Evolutionary conservation across 768 basidiomycete genomes (phyloP).

Genomic region (Amyloporia xantha): DNA sequence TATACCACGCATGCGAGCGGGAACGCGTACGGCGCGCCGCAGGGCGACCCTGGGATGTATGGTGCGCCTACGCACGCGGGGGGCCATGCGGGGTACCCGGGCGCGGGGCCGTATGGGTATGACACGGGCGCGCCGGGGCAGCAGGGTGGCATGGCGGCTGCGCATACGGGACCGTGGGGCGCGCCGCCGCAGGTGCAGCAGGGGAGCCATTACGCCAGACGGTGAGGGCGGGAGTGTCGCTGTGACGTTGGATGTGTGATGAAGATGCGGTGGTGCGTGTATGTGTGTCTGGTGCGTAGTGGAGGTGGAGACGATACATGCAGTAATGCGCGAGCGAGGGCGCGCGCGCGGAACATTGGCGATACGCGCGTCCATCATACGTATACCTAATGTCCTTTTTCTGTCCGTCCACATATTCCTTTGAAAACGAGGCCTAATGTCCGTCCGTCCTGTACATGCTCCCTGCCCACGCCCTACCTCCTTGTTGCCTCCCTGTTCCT

Average conservation of each 20-base stretch:
- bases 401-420: neutral
- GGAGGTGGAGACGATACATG: neutral
- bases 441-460: neutral
- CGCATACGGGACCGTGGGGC: constrained; percentile 16
- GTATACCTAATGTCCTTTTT: neutral
- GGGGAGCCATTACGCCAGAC: constrained; percentile 20
- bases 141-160: constrained; percentile 8
- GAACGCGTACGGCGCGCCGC: constrained; percentile 4
- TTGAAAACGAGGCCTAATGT: neutral
- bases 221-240: constrained; percentile 13
- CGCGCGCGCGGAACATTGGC: neutral
- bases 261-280: too few species aligned
- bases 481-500: neutral
- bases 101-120: constrained; percentile 11
- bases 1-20: constrained; percentile 11
- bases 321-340: neutral
- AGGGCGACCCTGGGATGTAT: constrained; percentile 16
- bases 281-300: neutral
- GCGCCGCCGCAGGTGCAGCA: constrained; percentile 21
- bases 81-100: constrained; percentile 8
- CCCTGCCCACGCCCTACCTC: neutral
- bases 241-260: constrained; percentile 9
- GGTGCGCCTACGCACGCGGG: constrained; percentile 7
- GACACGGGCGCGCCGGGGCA: constrained; percentile 8
- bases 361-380: neutral